A percentile compares a stretch with the other conserved stretches of the same genome.
These are phyloP conservation scores for Grigorovia humatica DNA, from an alignment of 805 yeast genomes.

Conservation along the genomic window DNA sequence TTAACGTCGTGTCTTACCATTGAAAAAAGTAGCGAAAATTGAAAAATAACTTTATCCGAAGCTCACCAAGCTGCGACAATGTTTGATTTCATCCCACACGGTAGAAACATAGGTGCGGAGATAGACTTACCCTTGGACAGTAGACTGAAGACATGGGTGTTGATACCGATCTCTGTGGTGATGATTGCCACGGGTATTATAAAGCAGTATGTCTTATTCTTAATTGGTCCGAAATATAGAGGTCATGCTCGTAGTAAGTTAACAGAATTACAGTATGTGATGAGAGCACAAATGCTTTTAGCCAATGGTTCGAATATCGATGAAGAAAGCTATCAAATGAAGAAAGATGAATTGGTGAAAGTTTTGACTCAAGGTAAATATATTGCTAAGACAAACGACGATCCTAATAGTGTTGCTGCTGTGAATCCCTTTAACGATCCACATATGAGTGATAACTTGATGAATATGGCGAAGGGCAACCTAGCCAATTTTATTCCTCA, in stretches of 20 bases:
- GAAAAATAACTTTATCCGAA: too few relatives aligned
- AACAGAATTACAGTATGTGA: constrained; percentile 55
- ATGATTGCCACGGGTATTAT: constrained; percentile 82
- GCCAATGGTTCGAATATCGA: constrained; percentile 44
- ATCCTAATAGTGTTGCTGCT: constrained; percentile 29
- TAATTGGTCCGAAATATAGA: constrained; percentile 51
- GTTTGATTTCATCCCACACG: background rate
- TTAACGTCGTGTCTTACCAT: too few relatives aligned
- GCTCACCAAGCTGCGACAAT: background rate
- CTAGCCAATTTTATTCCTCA: constrained; percentile 82
- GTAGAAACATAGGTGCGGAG: constrained; percentile 10
- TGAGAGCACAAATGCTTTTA: constrained; percentile 48
- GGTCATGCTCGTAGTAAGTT: constrained; percentile 40
- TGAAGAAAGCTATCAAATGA: constrained; percentile 40
- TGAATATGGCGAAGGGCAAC: constrained; percentile 71
- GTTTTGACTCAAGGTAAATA: constrained; percentile 44
- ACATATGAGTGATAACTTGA: constrained; percentile 56
- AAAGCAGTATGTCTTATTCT: constrained; percentile 53
- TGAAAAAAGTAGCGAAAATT: too few relatives aligned
- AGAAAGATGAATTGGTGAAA: constrained; percentile 40
- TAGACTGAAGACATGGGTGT: constrained; percentile 75
- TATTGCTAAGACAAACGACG: constrained; percentile 36
- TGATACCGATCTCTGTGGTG: constrained; percentile 78
- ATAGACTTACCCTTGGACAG: constrained; percentile 69
- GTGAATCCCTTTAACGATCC: constrained; percentile 65